These are phyloP conservation scores for Picea glauca DNA, from an alignment of 75 land plant genomes.

Conservation along the genomic window DNA sequence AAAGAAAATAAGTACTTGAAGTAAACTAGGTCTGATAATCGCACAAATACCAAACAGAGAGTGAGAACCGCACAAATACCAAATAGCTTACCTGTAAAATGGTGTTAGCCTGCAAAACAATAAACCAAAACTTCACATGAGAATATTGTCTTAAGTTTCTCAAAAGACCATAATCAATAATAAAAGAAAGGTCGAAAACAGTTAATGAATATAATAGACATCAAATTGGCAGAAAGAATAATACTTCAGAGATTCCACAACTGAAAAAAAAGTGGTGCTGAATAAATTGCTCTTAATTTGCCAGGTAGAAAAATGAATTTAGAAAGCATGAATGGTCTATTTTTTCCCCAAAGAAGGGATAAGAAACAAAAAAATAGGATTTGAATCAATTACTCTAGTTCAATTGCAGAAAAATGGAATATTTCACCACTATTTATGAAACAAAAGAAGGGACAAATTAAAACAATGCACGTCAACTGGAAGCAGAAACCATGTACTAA, in stretches of 20 bases:
- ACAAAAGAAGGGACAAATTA: not conserved
- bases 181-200: not conserved
- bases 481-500: not conserved
- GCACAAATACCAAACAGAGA: not conserved
- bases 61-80: not conserved
- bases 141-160: not conserved
- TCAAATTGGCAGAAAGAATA: not conserved
- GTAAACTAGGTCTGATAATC: not conserved
- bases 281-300: not conserved
- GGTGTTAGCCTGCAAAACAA: conserved; percentile 61
- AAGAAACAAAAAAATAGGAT: not conserved
- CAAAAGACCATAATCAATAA: not conserved
- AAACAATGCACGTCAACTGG: not conserved
- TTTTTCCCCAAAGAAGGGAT: not conserved
- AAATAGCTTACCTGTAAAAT: conserved; percentile 53
- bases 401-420: not conserved
- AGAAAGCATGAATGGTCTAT: not conserved
- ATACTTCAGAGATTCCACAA: not conserved
- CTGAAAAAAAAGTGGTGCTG: not conserved
- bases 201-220: not conserved
- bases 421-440: not conserved
- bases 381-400: not conserved
- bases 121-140: not conserved
- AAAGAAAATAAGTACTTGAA: not conserved
- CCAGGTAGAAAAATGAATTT: not conserved